Evolutionary conservation across 192 early-diverging fungal species (phyloP).

Genomic region (Coemansia sp.): DNA sequence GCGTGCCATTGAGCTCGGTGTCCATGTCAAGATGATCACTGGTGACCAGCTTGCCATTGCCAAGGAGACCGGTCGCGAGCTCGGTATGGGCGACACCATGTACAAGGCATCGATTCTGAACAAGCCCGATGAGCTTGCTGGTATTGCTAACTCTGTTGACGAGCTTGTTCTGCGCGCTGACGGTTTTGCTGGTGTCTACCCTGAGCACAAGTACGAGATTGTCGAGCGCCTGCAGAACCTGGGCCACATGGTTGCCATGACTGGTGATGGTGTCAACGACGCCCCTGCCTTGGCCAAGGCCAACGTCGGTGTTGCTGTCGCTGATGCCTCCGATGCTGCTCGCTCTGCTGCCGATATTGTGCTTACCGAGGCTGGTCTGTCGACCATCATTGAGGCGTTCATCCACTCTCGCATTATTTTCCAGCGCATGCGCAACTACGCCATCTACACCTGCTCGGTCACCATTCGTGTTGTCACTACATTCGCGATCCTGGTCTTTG

Average conservation of each 20-base stretch:
- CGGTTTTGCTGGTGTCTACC: constrained; percentile 66
- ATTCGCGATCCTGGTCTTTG: constrained; percentile 70
- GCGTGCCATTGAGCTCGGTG: constrained; percentile 69
- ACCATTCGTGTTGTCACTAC: constrained; percentile 76
- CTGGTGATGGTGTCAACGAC: constrained; percentile 74
- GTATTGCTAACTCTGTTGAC: constrained; percentile 57
- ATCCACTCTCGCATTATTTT: constrained; percentile 90
- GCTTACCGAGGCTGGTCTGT: constrained; percentile 73
- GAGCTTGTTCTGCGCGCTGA: constrained; percentile 62
- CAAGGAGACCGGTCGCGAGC: constrained; percentile 73
- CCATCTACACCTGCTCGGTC: constrained; percentile 89
- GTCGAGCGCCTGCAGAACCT: constrained; percentile 63
- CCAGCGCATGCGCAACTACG: constrained; percentile 93
- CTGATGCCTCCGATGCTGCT: constrained; percentile 73
- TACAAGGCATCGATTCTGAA: constrained; percentile 63
- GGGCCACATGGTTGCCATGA: constrained; percentile 74
- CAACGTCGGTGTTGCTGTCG: constrained; percentile 73
- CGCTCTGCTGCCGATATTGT: constrained; percentile 77
- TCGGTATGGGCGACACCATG: constrained; percentile 73
- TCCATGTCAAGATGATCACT: constrained; percentile 93
- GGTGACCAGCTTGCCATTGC: constrained; percentile 88
- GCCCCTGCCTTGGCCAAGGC: constrained; percentile 69
- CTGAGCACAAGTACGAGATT: constrained; percentile 72
- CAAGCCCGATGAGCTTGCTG: constrained; percentile 60
- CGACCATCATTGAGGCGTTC: constrained; percentile 89